Evolutionary conservation across 1,139 yeast genomes (phyloP).

Genomic region (Candida glucosophila): DNA sequence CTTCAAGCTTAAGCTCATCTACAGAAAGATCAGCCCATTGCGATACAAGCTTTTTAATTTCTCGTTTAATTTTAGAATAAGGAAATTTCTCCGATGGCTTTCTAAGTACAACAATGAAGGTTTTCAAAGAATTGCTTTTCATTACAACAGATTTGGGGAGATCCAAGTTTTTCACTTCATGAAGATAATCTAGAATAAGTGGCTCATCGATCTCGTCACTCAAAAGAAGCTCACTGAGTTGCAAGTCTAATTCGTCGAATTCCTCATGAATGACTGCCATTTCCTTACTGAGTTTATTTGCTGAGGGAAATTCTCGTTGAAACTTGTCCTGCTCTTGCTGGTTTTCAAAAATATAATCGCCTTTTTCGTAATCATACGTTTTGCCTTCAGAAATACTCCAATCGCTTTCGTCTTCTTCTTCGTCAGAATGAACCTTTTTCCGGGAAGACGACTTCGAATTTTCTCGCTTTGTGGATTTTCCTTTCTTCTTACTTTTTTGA

Average conservation of each 20-base stretch:
- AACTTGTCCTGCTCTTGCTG: conserved; percentile 21
- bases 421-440: conserved; percentile 11
- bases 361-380: conserved; percentile 14
- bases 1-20: conserved; percentile 10
- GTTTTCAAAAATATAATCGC: conserved; percentile 30
- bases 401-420: conserved; percentile 28
- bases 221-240: conserved; percentile 12
- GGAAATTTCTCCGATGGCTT: conserved; percentile 15
- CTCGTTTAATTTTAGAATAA: conserved; percentile 11
- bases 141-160: conserved; percentile 23
- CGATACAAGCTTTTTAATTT: conserved; percentile 15
- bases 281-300: conserved; percentile 12
- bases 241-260: conserved; percentile 14
- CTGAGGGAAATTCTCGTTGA: conserved; percentile 16
- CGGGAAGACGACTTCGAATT: conserved; percentile 7
- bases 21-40: conserved; percentile 14
- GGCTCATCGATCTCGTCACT: conserved; percentile 6
- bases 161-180: conserved; percentile 10
- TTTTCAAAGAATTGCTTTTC: conserved; percentile 25
- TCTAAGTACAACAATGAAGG: conserved; percentile 24
- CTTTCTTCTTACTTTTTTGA: conserved; percentile 10
- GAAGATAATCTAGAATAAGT: conserved; percentile 11
- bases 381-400: conserved; percentile 35
- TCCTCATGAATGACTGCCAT: conserved; percentile 9
- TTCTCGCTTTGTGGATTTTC: conserved; percentile 4